Conservation (phyloP, 1,284 basidiomycete genomes). For the Coniophora puteana region DNA sequence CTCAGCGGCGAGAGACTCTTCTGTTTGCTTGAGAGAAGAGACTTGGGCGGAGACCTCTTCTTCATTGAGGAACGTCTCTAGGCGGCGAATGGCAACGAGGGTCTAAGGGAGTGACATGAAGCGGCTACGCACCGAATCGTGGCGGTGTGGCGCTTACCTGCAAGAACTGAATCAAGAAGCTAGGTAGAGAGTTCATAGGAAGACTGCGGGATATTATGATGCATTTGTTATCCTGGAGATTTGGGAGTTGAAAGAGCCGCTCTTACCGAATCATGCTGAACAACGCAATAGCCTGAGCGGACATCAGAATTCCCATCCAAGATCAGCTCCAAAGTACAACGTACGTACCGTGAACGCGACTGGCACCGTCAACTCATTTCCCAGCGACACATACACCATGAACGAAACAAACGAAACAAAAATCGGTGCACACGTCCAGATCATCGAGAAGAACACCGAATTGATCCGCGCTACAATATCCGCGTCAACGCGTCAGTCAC, state of each 20-base stretch:
- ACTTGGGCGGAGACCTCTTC: constrained; percentile 73
- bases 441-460: constrained; percentile 51
- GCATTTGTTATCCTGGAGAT: too few species aligned
- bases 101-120: constrained; percentile 36
- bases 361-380: constrained; percentile 57
- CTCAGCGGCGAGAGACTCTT: constrained; percentile 12
- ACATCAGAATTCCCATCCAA: constrained; percentile 6
- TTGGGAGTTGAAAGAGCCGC: too few species aligned
- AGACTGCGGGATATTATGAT: constrained; percentile 31
- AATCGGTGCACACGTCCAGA: constrained; percentile 62
- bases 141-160: constrained; percentile 2
- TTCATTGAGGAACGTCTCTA: constrained; percentile 73
- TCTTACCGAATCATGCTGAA: constrained; percentile 59
- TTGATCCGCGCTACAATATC: constrained; percentile 49
- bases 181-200: constrained; percentile 64
- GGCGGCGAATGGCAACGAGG: constrained; percentile 70
- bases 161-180: constrained; percentile 43
- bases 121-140: background rate
- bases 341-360: constrained; percentile 61
- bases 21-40: constrained; percentile 48
- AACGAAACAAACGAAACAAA: constrained; percentile 64
- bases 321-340: constrained; percentile 2
- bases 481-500: constrained; percentile 1
- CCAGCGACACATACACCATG: constrained; percentile 50
- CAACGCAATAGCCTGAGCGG: constrained; percentile 54